phyloP scores from a whole-genome alignment of 2,329 filamentous ascomycete species.

The Dactylellina sp. region DNA sequence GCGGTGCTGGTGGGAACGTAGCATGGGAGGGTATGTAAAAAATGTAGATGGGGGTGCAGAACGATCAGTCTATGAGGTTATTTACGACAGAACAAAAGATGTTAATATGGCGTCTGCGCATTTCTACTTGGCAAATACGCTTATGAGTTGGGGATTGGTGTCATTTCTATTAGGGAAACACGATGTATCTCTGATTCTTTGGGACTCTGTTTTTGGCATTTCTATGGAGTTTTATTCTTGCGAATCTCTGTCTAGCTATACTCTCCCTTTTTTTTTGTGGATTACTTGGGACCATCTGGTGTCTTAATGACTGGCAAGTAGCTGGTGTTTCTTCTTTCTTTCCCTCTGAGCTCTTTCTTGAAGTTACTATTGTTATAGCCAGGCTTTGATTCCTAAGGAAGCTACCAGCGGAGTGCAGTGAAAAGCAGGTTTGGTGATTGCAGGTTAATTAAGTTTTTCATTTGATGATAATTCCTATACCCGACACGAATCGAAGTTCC shows the following conservation, averaged over 20 bases:
- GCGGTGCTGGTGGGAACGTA: conserved; percentile 29
- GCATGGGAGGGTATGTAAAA: conserved; percentile 52
- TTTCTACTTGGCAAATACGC: background rate
- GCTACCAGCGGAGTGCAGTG: conserved; percentile 13
- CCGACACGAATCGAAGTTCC: too few species aligned
- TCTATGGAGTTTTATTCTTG: conserved; percentile 49
- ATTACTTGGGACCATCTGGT: background rate
- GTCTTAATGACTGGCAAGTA: conserved; percentile 9
- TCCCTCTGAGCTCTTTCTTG: background rate
- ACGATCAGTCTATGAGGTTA: conserved; percentile 3
- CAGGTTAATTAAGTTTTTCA: background rate
- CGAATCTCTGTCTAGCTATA: conserved; percentile 37
- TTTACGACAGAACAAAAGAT: background rate
- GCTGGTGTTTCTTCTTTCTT: background rate
- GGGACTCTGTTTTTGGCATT: conserved; percentile 37
- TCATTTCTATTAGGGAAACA: conserved; percentile 12
- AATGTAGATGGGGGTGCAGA: background rate
- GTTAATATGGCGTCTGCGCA: background rate
- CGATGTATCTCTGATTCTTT: background rate
- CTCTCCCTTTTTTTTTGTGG: background rate
- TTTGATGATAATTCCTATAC: background rate
- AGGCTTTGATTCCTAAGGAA: conserved; percentile 35
- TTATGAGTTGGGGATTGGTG: background rate
- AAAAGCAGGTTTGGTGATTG: background rate
- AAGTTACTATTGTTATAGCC: conserved; percentile 16